Conservation (phyloP, 345 rosid genomes). For the Eucalyptus camaldulensis region DNA sequence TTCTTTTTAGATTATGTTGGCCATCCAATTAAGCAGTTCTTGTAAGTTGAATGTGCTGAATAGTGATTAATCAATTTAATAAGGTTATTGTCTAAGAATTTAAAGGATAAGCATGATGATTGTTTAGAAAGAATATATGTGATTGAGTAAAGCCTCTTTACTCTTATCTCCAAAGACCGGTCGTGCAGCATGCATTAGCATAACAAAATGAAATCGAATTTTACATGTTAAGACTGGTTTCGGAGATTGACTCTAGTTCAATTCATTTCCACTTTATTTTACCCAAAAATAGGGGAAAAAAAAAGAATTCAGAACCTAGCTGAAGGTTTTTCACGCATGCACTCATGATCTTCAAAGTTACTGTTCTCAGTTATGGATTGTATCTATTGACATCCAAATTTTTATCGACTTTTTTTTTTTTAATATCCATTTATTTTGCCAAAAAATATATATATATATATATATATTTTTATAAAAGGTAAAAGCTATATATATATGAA, state of each 20-base stretch:
- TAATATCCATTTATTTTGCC: too few species aligned
- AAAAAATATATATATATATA: too few species aligned
- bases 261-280: not conserved
- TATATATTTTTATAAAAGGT: too few species aligned
- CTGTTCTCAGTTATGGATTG: not conserved
- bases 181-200: not conserved
- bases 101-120: not conserved
- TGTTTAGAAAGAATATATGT: not conserved
- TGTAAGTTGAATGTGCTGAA: not conserved
- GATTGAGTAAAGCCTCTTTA: not conserved
- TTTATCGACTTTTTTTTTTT: too few species aligned
- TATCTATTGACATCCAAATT: accelerated
- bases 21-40: not conserved
- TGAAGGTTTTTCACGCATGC: not conserved
- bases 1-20: not conserved
- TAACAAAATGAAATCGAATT: not conserved
- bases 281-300: not conserved
- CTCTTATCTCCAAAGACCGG: not conserved
- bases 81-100: not conserved
- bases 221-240: not conserved
- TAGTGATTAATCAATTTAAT: not conserved
- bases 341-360: not conserved
- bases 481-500: too few species aligned
- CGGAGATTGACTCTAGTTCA: accelerated
- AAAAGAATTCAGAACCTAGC: accelerated